Evolutionary conservation across 768 basidiomycete species (phyloP), one percentile per base, ranked within the genome.

Genomic region (Boletus barrowsii): DNA sequence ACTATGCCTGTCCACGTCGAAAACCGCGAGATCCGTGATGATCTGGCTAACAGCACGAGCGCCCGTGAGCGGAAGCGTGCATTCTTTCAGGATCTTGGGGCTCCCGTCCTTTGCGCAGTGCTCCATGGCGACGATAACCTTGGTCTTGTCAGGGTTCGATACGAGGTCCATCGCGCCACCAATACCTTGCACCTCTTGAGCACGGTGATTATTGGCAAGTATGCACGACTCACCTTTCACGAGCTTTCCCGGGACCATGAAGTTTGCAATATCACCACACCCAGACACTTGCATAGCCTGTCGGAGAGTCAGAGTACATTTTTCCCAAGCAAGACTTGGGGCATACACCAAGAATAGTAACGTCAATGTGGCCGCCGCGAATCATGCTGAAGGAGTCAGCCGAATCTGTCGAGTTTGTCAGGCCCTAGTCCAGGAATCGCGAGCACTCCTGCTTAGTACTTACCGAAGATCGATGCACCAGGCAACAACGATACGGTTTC

Each of bases 361-460:
- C 88, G 62, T 96, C 89, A 47, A 96, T 82, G 72, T 96, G 94
- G 4, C 94, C 93, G 43, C 93, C 93, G 58, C 93, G 88, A 72
- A 98, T 96, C 95, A 96, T 96, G 10, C 87, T 87, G 65, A 97
- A 97, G 2, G 91, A 94, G 72, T 94, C 92, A 60, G 83, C 83
- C 10, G 90, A 93, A 71, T 95, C 88, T 54, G 51, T 42, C 44
- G 8, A 18, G 54, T 30, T 49, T 37, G 41, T 44, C 49, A 42
- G 29, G 7, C 41, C 88, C 33, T 10, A 32, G 10, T n/a, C n/a
- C 3, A 20, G 10, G 30, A 41, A 44, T 14, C 18, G 43, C 46
- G 15, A 42, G 87, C 88, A 64, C 90, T 91, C 61, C 43, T 24
- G 65, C 83, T 55, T 60, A 85, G n/a, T 3, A 22, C 22, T 22